Evolutionary conservation across 2,329 filamentous ascomycete species (phyloP), one percentile per base, ranked within the genome.

Genomic region (Cladorrhinum sp.): DNA sequence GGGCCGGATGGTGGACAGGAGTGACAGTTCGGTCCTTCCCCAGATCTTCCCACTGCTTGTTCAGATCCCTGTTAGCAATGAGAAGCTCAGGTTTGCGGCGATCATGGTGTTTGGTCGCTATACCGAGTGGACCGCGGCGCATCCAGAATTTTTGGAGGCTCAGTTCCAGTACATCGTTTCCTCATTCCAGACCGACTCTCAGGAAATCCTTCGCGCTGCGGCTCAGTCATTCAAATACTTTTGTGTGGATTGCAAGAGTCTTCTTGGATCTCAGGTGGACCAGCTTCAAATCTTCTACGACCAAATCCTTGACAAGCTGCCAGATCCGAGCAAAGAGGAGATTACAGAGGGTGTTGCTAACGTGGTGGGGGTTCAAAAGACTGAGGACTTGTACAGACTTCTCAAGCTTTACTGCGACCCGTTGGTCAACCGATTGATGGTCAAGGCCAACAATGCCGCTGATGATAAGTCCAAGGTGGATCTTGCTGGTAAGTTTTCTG

Each of bases 101-200:
- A 96, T 98, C 70, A 97, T 99, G 92, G 93, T 96, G 2, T 84
- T 99, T 22, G 95, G 92, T 38, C 85, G 95, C 64, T 99, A 99
- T 72, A 99, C 96, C 0, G 93, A 98, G 74, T 99, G 95, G 95
- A 99, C 96, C 0, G 87, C 95, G 4, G 87, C 92, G 52, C 95
- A 99, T 70, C 91, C 93, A 0, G 92, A 97, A 61, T 96, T 93
- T 50, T 81, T 99, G 8, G 90, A 96, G 74, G 84, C 91, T 8
- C 95, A 99, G 75, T 90, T 99, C 72, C 92, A 92, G 70, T 99
- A 96, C 76, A 96, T 99, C 70, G 93, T 96, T 66, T 90, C 88
- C 3, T 95, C 93, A 0, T 99, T 99, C 77, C 85, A 91, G 66
- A 91, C 93, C 60, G 85, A 87, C 48, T 96, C 93, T 0, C 90